These are phyloP conservation scores for Kentomonas sorsogonicus DNA, from an alignment of 208 protist species.

Conservation along the genomic window DNA sequence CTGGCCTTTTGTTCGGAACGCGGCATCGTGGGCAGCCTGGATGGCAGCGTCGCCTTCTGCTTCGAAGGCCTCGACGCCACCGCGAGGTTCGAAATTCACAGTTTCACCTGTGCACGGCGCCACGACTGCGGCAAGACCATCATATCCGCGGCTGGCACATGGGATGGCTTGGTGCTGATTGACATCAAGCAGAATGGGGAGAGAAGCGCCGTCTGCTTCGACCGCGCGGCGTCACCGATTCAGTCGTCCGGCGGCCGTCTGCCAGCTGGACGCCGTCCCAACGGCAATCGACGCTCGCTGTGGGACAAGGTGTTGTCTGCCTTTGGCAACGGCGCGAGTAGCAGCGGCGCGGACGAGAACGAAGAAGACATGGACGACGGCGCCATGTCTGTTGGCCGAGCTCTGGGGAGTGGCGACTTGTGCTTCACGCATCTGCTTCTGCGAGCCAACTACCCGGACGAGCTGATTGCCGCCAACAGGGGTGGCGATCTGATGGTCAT, in stretches of 20 bases:
- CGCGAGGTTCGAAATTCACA: slow-evolving; percentile 33
- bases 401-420: slow-evolving; percentile 2
- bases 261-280: no score
- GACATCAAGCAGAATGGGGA: slow-evolving; percentile 61
- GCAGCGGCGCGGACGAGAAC: no score
- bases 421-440: slow-evolving; percentile 52
- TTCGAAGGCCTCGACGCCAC: slow-evolving; percentile 37
- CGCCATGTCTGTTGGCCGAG: slow-evolving; percentile 13
- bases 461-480: slow-evolving; percentile 44
- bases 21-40: slow-evolving; percentile 70
- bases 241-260: no score
- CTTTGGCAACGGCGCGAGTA: no score
- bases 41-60: slow-evolving; percentile 72
- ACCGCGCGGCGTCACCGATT: slow-evolving; percentile 23
- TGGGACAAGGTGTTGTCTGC: no score
- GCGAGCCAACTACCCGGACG: slow-evolving; percentile 27
- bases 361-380: background rate
- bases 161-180: slow-evolving; percentile 41
- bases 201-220: slow-evolving; percentile 45
- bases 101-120: slow-evolving; percentile 56
- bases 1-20: slow-evolving; percentile 75
- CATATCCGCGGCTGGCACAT: slow-evolving; percentile 57
- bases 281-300: no score
- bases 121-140: slow-evolving; percentile 26
- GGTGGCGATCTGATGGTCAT: slow-evolving; percentile 56